Conservation (phyloP, 208 protist genomes). For the Angomonas desouzai region DNA sequence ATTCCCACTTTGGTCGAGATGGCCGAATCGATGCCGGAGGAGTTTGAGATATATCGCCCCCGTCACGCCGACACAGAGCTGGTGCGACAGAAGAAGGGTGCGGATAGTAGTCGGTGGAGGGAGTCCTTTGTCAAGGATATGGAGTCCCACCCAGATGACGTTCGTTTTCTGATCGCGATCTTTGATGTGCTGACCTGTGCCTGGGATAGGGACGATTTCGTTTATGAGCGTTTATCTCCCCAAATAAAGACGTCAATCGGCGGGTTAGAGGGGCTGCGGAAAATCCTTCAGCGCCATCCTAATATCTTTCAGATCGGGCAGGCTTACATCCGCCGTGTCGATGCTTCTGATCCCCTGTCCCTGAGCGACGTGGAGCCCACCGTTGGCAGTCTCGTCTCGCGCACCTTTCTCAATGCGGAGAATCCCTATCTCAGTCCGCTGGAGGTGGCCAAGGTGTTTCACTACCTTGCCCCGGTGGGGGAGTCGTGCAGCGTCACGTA, state of each 20-base stretch:
- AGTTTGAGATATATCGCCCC: constrained; percentile 59
- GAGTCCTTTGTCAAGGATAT: constrained; percentile 60
- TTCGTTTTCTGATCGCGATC: constrained; percentile 44
- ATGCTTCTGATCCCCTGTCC: constrained; percentile 57
- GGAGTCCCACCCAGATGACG: constrained; percentile 63
- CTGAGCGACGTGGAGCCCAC: constrained; percentile 23
- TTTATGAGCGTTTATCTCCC: constrained; percentile 64
- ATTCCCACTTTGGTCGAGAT: constrained; percentile 31
- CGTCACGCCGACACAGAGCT: constrained; percentile 50
- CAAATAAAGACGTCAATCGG: constrained; percentile 39
- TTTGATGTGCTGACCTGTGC: constrained; percentile 47
- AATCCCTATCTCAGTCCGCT: constrained; percentile 69
- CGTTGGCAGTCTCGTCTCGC: constrained; percentile 25
- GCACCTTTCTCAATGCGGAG: constrained; percentile 41
- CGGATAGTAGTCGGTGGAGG: constrained; percentile 65
- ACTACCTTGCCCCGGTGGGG: constrained; percentile 66
- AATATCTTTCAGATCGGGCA: constrained; percentile 58
- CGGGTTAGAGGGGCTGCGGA: constrained; percentile 62
- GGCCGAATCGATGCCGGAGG: constrained; percentile 25
- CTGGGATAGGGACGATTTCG: constrained; percentile 81
- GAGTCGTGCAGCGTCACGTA: constrained; percentile 55
- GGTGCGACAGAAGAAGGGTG: constrained; percentile 56
- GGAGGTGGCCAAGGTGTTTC: constrained; percentile 72
- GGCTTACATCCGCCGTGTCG: constrained; percentile 67
- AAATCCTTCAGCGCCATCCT: constrained; percentile 57